Evolutionary conservation across 257 asterid genomes (phyloP), one percentile per base, ranked within the genome.

Genomic region (Solanum piurae): DNA sequence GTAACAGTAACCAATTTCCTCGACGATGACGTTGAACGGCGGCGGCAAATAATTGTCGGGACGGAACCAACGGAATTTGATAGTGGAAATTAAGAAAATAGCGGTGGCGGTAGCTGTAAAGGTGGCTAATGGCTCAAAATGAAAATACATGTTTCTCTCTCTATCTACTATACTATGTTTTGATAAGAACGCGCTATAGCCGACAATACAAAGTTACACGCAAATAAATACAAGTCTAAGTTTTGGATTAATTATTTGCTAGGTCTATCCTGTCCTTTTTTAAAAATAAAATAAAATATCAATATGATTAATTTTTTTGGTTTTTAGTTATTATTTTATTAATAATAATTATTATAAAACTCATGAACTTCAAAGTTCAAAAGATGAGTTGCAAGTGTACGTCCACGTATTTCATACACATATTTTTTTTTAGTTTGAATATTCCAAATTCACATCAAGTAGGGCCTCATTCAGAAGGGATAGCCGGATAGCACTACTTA

Each of bases 401-500:
- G 14, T 14, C 9, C 60, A 49, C 9, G 23, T 49, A 49, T 49
- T 49, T 5, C 9, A 16, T 16, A 49, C 23, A 16, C 60, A 4
- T 4, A 46, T 49, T 5, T 5, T 14, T 12, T 14, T 9, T 42
- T 42, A 42, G 21, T 52, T 2, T 52, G 9, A 52, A 2, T 52
- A 2, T 52, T 16, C 0, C 7, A 5, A 0, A 52, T 52, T 52
- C 8, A 5, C 8, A 52, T 52, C 9, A 52, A 16, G 60, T 5
- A 52, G 60, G 23, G 9, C 9, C 60, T 5, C 23, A 52, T 16
- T 52, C 60, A 1, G 3, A 49, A 49, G 23, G 1, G 23, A 1
- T 49, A 14, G 7, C 20, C 1, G 1, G 0, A 0, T 14, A 49
- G 9, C 1, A 7, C 3, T 5, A 6, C 0, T 49, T 14, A 0